Conservation (phyloP, 257 asterid genomes). For the Linderniella brevidens region DNA sequence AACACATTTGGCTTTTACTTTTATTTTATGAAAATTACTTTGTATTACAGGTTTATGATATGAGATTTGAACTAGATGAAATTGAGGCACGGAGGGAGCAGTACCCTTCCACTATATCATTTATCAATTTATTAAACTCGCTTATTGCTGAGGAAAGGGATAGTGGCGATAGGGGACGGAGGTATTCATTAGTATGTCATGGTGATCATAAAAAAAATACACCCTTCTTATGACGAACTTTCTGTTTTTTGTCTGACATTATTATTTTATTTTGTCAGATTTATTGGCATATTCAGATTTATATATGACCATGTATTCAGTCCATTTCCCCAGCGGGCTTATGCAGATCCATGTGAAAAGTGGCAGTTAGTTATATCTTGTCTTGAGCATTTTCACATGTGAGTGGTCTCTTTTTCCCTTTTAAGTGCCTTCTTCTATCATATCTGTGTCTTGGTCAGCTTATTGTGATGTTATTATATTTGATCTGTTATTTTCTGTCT, state of each 20-base stretch:
- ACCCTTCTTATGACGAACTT: background rate
- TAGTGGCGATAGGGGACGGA: conserved; percentile 68
- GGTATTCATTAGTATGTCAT: conserved; percentile 22
- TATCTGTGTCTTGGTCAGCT: conserved; percentile 9
- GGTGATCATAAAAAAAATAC: background rate
- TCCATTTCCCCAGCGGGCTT: conserved; percentile 96
- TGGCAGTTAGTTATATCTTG: conserved; percentile 88
- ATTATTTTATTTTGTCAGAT: conserved; percentile 30
- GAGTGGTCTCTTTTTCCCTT: conserved; percentile 13
- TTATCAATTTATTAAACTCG: conserved; percentile 58
- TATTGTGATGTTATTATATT: background rate
- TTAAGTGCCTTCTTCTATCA: conserved; percentile 5
- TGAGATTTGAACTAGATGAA: conserved; percentile 92
- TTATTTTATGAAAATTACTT: conserved; percentile 1
- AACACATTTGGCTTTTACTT: background rate
- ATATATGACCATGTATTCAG: conserved; percentile 86
- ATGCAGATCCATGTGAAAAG: conserved; percentile 80
- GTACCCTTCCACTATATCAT: conserved; percentile 89
- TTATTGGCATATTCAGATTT: conserved; percentile 89
- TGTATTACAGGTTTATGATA: conserved; percentile 73
- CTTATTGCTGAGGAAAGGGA: conserved; percentile 88
- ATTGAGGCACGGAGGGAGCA: conserved; percentile 96
- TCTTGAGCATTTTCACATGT: conserved; percentile 79
- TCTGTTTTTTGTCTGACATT: conserved; percentile 8
- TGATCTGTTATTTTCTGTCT: background rate